Evolutionary conservation across 768 basidiomycete genomes (phyloP), one percentile per base, ranked within the genome.

Genomic region (Boletus edulis): DNA sequence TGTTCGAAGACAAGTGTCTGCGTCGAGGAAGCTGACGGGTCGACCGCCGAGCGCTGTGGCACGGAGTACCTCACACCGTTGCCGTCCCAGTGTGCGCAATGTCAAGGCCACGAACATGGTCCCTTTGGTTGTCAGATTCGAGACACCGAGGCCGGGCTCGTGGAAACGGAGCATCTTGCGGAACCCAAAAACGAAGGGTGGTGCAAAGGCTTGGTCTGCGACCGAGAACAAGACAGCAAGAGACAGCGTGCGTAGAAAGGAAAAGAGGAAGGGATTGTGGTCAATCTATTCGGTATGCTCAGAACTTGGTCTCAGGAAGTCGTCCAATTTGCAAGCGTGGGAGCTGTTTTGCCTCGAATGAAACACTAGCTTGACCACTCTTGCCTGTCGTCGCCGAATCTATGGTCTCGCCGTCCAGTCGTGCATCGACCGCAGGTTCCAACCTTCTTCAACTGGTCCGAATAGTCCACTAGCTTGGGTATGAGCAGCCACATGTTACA

Each of bases 231-330:
- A 46, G 42, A 44, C 22, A 24, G 39, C 17, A 13, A 54, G 46
- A n/a, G 57, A 48, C 8, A 12, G 17, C 2, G 5, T 20, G 8
- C 63, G 57, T 20, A 59, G 38, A 47, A 68, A 57, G 51, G 58
- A 56, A 35, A 69, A 54, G 58, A 56, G 57, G 58, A 67, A 62
- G 52, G 64, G 62, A 17, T 15, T 58, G 11, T 59, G 67, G 64
- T 67, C 66, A 0, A 67, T 67, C 43, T 67, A 67, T 54, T 69
- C 67, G 22, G 67, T 67, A 7, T 60, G 59, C 46, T 62, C 66
- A 0, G 66, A 68, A n/a, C 54, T 69, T 12, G 61, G 60, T 32
- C 40, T 54, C 44, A 58, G 51, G n/a, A n/a, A n/a, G n/a, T n/a
- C n/a, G 22, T 24, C 24, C 24, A 24, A 24, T 24, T 24, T 24